Evolutionary conservation across 176 grass and related monocot genomes (phyloP).

Genomic region (Elymus sibiricus): DNA sequence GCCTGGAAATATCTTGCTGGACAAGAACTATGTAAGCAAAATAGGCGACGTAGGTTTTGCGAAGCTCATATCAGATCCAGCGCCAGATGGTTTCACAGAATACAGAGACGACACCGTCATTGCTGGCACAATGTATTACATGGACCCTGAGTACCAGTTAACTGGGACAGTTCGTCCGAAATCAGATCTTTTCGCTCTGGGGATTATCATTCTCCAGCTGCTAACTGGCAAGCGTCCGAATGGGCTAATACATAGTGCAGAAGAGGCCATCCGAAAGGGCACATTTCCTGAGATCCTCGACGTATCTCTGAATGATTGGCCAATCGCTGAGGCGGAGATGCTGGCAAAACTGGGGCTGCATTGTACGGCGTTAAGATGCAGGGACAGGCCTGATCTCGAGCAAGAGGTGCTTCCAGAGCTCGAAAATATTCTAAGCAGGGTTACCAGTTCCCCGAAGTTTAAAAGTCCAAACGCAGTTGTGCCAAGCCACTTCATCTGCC

Average conservation of each 20-base stretch:
- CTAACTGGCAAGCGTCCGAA: constrained; percentile 59
- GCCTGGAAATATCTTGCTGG: constrained; percentile 87
- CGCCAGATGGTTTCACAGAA: constrained; percentile 77
- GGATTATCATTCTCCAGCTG: constrained; percentile 76
- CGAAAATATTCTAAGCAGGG: constrained; percentile 57
- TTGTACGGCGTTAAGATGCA: constrained; percentile 61
- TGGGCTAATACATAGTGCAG: constrained; percentile 46
- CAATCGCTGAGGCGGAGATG: constrained; percentile 56
- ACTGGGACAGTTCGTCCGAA: constrained; percentile 88
- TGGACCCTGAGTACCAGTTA: constrained; percentile 93
- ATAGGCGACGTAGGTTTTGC: constrained; percentile 89
- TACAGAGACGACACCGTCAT: constrained; percentile 86
- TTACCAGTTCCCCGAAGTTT: constrained; percentile 34
- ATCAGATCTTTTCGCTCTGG: constrained; percentile 85
- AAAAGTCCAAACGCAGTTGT: constrained; percentile 16
- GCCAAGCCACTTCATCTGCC: constrained; percentile 79
- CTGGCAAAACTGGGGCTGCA: constrained; percentile 66
- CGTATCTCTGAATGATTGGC: constrained; percentile 62
- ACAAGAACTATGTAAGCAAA: constrained; percentile 80
- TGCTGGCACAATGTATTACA: constrained; percentile 79
- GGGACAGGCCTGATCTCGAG: constrained; percentile 72
- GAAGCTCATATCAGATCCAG: constrained; percentile 69
- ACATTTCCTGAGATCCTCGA: constrained; percentile 46
- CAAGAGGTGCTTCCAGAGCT: constrained; percentile 70
- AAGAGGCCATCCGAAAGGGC: constrained; percentile 49